phyloP scores from a whole-genome alignment of 306 rosid species.

The Cicer yamashitae region DNA sequence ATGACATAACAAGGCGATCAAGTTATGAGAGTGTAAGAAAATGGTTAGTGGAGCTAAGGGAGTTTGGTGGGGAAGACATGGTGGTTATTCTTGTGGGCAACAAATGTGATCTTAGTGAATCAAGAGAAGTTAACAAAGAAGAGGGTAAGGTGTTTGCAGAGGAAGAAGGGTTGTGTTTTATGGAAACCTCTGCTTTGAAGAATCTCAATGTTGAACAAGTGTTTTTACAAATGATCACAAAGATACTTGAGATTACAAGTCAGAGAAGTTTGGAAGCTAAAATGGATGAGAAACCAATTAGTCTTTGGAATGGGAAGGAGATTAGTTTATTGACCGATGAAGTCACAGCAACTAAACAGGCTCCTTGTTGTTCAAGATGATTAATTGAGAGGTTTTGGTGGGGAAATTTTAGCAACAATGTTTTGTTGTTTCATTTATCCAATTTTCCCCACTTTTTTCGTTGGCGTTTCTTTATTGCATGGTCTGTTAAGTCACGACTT shows the following conservation, averaged over 20 bases:
- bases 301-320: conserved; percentile 58
- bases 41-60: conserved; percentile 82
- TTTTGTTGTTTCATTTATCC: not conserved
- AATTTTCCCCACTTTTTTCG: not conserved
- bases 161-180: conserved; percentile 71
- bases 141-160: conserved; percentile 76
- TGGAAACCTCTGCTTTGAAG: conserved; percentile 93
- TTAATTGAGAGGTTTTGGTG: not conserved
- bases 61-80: conserved; percentile 72
- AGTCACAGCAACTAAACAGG: conserved; percentile 72
- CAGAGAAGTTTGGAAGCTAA: conserved; percentile 64
- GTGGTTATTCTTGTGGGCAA: conserved; percentile 84
- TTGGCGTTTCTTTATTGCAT: not conserved
- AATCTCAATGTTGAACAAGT: conserved; percentile 84
- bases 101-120: conserved; percentile 65
- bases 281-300: conserved; percentile 34
- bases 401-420: not conserved
- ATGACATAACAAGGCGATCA: conserved; percentile 69
- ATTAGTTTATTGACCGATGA: conserved; percentile 59
- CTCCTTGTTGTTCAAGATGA: conserved; percentile 59
- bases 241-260: conserved; percentile 63
- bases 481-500: too few species aligned
- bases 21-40: conserved; percentile 66
- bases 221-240: conserved; percentile 70
- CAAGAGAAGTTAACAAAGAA: conserved; percentile 70